These are phyloP conservation scores for Neofusicoccum umdonicola DNA, from an alignment of 2,329 filamentous ascomycete genomes.

Conservation along the genomic window DNA sequence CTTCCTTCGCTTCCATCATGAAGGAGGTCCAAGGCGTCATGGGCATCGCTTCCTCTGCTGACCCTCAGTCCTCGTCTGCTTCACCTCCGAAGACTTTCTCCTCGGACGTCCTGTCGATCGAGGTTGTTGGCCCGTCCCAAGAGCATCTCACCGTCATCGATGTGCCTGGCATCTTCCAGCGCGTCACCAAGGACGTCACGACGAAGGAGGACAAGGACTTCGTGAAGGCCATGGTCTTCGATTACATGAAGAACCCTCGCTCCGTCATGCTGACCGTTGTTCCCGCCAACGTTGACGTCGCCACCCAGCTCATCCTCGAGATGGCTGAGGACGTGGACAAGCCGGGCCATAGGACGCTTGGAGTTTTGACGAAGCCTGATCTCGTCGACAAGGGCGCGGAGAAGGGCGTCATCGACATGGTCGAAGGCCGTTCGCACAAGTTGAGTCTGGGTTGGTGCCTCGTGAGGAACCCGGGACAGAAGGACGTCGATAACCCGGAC, in stretches of 20 bases:
- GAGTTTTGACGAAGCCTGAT: slow-evolving; percentile 40
- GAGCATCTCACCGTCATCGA: slow-evolving; percentile 46
- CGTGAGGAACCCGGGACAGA: slow-evolving; percentile 45
- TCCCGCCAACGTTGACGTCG: slow-evolving; percentile 39
- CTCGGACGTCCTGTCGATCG: slow-evolving; percentile 41
- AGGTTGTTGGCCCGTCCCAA: slow-evolving; percentile 43
- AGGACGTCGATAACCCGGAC: slow-evolving; percentile 23
- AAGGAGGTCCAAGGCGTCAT: slow-evolving; percentile 48
- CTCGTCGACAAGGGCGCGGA: slow-evolving; percentile 35
- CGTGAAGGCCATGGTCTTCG: slow-evolving; percentile 25
- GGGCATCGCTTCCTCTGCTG: slow-evolving; percentile 31
- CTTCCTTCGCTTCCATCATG: slow-evolving; percentile 22
- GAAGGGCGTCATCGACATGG: slow-evolving; percentile 40
- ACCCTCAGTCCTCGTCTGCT: neutral
- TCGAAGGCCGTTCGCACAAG: slow-evolving; percentile 39
- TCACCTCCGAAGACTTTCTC: slow-evolving; percentile 33
- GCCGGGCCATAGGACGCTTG: slow-evolving; percentile 32
- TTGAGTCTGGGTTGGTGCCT: slow-evolving; percentile 54
- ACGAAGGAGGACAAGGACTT: slow-evolving; percentile 27
- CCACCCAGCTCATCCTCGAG: slow-evolving; percentile 47
- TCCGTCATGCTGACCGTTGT: slow-evolving; percentile 33
- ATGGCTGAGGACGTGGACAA: slow-evolving; percentile 37
- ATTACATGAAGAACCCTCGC: slow-evolving; percentile 30
- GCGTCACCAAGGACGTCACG: slow-evolving; percentile 23
- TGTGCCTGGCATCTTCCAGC: slow-evolving; percentile 47